phyloP scores from a whole-genome alignment of 768 basidiomycete genomes.

The Termitomyces sp. region DNA sequence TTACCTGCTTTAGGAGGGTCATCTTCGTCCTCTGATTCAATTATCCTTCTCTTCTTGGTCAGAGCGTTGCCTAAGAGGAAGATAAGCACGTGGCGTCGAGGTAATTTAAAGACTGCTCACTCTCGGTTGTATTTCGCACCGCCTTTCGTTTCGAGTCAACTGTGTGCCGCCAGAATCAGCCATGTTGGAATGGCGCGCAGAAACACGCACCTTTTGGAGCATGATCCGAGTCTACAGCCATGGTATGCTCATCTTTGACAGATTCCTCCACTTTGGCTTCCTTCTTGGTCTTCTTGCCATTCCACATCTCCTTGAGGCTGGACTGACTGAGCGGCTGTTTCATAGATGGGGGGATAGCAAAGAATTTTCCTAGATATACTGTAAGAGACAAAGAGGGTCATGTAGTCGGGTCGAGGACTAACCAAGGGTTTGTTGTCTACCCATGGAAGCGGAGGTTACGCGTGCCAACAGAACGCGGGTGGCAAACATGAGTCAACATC shows the following conservation, averaged over 20 bases:
- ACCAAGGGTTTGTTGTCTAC: slow-evolving; percentile 75
- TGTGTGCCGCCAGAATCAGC: slow-evolving; percentile 7
- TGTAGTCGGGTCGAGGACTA: slow-evolving; percentile 8
- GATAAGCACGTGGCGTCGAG: neutral
- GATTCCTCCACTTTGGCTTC: slow-evolving; percentile 16
- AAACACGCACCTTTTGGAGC: slow-evolving; percentile 18
- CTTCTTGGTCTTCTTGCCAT: slow-evolving; percentile 24
- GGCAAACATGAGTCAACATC: slow-evolving; percentile 43
- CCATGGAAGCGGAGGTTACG: slow-evolving; percentile 40
- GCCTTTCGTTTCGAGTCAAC: slow-evolving; percentile 41
- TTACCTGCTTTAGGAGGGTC: slow-evolving; percentile 15
- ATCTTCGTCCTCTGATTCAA: slow-evolving; percentile 53
- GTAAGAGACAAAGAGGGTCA: neutral
- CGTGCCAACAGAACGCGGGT: slow-evolving; percentile 30
- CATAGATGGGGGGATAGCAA: slow-evolving; percentile 64
- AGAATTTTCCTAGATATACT: slow-evolving; percentile 58
- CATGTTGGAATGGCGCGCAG: neutral
- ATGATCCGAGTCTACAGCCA: slow-evolving; percentile 26
- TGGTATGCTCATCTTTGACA: slow-evolving; percentile 14
- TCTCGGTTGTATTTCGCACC: slow-evolving; percentile 14
- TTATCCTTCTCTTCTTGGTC: slow-evolving; percentile 49
- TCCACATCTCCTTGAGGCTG: slow-evolving; percentile 77
- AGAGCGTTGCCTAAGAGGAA: slow-evolving; percentile 26
- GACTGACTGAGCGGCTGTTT: slow-evolving; percentile 76
- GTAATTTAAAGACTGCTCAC: slow-evolving; percentile 2